Evolutionary conservation across 2,329 filamentous ascomycete species (phyloP).

Genomic region (Colletotrichum plurivorum): DNA sequence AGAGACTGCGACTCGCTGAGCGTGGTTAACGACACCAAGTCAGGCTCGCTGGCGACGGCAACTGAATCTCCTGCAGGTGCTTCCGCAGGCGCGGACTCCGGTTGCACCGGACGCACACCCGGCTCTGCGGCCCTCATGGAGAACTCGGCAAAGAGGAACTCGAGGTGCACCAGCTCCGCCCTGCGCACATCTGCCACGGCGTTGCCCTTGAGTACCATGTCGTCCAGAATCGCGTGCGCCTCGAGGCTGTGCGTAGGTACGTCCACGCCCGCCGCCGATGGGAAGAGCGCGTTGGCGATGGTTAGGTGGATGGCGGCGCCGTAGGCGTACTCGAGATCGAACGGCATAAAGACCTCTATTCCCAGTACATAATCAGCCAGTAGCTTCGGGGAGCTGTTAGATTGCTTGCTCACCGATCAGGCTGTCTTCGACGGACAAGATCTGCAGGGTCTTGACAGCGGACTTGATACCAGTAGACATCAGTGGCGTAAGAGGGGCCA

Average conservation of each 20-base stretch:
- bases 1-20: constrained; percentile 8
- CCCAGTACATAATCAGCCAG: no score
- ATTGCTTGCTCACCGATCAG: constrained; percentile 49
- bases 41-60: neutral
- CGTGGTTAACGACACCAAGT: constrained; percentile 13
- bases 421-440: constrained; percentile 49
- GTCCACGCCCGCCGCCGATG: constrained; percentile 46
- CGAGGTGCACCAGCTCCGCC: constrained; percentile 49
- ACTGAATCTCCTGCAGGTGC: no score
- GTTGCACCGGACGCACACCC: constrained; percentile 46
- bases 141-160: constrained; percentile 48
- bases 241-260: constrained; percentile 43
- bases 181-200: constrained; percentile 50
- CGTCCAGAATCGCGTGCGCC: constrained; percentile 49
- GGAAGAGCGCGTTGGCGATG: constrained; percentile 55
- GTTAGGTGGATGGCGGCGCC: constrained; percentile 51
- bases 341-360: constrained; percentile 54
- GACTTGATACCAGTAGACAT: constrained; percentile 59
- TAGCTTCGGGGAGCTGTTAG: neutral
- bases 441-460: constrained; percentile 55
- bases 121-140: constrained; percentile 44
- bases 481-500: constrained; percentile 47
- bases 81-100: neutral
- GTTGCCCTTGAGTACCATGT: constrained; percentile 52
- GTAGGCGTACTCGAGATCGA: constrained; percentile 55